These are phyloP conservation scores for Psophocarpus tetragonolobus DNA, from an alignment of 306 rosid species.

Conservation along the genomic window DNA sequence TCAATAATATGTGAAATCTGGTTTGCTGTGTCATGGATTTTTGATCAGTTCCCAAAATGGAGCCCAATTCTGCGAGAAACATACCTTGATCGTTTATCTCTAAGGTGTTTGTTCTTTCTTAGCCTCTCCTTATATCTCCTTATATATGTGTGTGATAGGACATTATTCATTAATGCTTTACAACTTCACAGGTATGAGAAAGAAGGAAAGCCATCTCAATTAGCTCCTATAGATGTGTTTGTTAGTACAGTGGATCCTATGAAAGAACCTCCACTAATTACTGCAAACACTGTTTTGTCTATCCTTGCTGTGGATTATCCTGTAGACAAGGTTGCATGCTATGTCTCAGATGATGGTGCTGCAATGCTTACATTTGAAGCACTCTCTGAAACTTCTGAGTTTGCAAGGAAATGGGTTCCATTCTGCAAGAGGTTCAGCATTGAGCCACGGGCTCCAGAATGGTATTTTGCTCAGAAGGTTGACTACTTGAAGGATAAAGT, in stretches of 20 bases:
- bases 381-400: conserved; percentile 91
- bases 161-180: background rate
- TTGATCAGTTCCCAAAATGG: conserved; percentile 92
- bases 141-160: background rate
- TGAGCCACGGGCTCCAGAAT: conserved; percentile 93
- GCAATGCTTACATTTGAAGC: conserved; percentile 98
- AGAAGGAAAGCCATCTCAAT: conserved; percentile 86
- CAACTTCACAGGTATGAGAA: conserved; percentile 67
- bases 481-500: conserved; percentile 84
- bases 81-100: conserved; percentile 81
- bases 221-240: conserved; percentile 72
- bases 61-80: conserved; percentile 74
- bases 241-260: conserved; percentile 94
- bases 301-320: conserved; percentile 94
- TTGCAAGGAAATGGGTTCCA: conserved; percentile 96
- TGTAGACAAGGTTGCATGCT: conserved; percentile 86
- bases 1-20: conserved; percentile 88
- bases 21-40: conserved; percentile 85
- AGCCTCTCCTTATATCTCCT: background rate
- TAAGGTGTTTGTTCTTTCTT: conserved; percentile 47
- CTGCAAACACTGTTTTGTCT: conserved; percentile 90
- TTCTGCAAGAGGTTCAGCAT: conserved; percentile 79
- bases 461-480: conserved; percentile 85
- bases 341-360: conserved; percentile 95
- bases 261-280: conserved; percentile 95